phyloP scores from a whole-genome alignment of 306 rosid genomes.

The Phaseolus lunatus region DNA sequence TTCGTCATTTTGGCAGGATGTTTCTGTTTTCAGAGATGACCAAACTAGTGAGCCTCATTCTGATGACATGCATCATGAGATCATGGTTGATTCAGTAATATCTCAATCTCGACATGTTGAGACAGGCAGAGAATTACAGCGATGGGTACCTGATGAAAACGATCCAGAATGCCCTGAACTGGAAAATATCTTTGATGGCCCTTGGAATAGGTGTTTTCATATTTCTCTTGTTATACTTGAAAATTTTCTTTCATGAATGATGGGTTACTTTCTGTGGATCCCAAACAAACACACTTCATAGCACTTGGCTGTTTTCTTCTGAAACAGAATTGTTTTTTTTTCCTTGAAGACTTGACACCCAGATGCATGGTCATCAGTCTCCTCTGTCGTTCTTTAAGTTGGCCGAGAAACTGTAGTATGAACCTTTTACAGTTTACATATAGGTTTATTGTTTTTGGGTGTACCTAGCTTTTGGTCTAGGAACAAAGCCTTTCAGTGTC shows the following conservation, averaged over 20 bases:
- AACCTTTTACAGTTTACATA: neutral
- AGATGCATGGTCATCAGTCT: slow-evolving; percentile 14
- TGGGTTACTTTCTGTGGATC: slow-evolving; percentile 13
- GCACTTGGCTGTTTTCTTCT: slow-evolving; percentile 1
- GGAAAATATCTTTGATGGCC: slow-evolving; percentile 79
- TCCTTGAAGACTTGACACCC: slow-evolving; percentile 29
- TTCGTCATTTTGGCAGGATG: slow-evolving; percentile 65
- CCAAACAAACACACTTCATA: neutral
- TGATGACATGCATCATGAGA: slow-evolving; percentile 68
- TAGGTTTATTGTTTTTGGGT: no score
- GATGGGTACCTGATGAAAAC: slow-evolving; percentile 93
- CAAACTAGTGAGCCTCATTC: slow-evolving; percentile 60
- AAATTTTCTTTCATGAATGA: neutral
- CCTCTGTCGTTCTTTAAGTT: slow-evolving; percentile 34
- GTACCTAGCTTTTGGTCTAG: no score
- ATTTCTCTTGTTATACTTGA: slow-evolving; percentile 44
- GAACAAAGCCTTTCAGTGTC: no score
- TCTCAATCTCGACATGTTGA: slow-evolving; percentile 81
- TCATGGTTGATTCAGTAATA: slow-evolving; percentile 84
- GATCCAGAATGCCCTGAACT: slow-evolving; percentile 82
- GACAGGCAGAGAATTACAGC: slow-evolving; percentile 80
- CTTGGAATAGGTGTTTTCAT: slow-evolving; percentile 83
- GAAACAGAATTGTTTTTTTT: slow-evolving; percentile 18
- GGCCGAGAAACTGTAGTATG: slow-evolving; percentile 7
- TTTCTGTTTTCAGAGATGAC: slow-evolving; percentile 68